Conservation (phyloP, 2,329 filamentous ascomycete genomes). For the Neopestalotiopsis sp. region DNA sequence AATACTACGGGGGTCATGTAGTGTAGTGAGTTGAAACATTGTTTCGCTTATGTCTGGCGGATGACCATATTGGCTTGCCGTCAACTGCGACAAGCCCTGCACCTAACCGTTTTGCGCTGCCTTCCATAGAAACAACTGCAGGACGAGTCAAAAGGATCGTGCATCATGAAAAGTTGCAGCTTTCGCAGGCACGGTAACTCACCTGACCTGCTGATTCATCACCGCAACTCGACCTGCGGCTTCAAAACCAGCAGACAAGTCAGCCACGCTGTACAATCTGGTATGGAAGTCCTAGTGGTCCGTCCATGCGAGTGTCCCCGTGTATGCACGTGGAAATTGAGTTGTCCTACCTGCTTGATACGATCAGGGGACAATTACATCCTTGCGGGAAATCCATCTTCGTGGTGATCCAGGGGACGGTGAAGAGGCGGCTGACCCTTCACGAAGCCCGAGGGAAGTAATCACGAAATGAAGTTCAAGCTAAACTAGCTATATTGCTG, state of each 20-base stretch:
- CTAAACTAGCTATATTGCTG: neutral
- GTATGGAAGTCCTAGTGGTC: neutral
- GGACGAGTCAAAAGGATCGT: slow-evolving; percentile 1
- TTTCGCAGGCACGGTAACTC: neutral
- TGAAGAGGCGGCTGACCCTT: neutral
- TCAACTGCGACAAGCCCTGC: neutral
- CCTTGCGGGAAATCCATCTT: neutral
- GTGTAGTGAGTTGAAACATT: neutral
- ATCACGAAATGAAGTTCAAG: neutral
- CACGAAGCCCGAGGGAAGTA: neutral
- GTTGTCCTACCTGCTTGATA: slow-evolving; percentile 6
- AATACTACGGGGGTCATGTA: neutral
- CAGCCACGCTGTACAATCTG: neutral
- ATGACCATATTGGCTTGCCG: neutral
- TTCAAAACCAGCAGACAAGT: neutral
- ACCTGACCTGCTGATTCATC: slow-evolving; percentile 1
- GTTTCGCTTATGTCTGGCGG: neutral
- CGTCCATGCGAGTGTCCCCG: neutral
- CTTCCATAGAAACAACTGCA: neutral
- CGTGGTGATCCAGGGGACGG: neutral
- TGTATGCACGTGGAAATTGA: slow-evolving; percentile 12
- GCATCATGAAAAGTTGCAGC: neutral
- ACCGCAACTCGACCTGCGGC: neutral
- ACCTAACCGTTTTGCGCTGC: neutral
- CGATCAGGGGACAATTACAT: neutral